These are phyloP conservation scores for Pythium aristosporum DNA, from an alignment of 352 stramenopile genomes.

Conservation along the genomic window DNA sequence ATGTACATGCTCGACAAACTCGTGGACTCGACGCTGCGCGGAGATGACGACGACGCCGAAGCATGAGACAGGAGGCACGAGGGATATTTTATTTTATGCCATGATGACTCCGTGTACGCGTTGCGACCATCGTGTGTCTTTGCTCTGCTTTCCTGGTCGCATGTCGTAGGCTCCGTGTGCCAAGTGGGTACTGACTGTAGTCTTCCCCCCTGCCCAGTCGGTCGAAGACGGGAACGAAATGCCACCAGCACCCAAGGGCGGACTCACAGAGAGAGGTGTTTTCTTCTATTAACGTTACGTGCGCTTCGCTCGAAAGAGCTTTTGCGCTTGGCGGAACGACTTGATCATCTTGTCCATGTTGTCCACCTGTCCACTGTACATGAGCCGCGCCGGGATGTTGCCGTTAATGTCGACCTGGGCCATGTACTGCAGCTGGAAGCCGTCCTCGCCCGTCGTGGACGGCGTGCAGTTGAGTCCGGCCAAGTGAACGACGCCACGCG, in stretches of 20 bases:
- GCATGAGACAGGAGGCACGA: not conserved
- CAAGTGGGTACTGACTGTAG: no score
- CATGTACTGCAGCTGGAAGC: conserved; percentile 50
- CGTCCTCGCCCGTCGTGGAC: conserved; percentile 24
- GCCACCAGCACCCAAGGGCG: not conserved
- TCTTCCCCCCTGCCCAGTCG: no score
- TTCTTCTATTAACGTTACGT: conserved; percentile 15
- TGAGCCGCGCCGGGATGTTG: conserved; percentile 43
- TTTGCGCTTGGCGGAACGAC: conserved; percentile 41
- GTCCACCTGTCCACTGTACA: conserved; percentile 61
- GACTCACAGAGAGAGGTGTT: not conserved
- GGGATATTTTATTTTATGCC: no score
- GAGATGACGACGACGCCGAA: conserved; percentile 3
- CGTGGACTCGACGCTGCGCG: conserved; percentile 58
- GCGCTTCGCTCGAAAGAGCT: conserved; percentile 27
- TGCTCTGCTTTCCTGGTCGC: no score
- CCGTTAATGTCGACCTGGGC: conserved; percentile 54
- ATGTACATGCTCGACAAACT: conserved; percentile 88
- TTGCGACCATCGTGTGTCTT: no score
- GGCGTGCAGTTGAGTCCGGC: conserved; percentile 44
- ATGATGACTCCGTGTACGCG: no score
- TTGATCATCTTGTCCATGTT: conserved; percentile 64
- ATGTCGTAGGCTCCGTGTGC: no score
- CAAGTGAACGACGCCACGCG: conserved; percentile 42
- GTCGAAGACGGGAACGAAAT: not conserved